phyloP scores from a whole-genome alignment of 2,329 filamentous ascomycete species.

The Chaetomium strumarium region DNA sequence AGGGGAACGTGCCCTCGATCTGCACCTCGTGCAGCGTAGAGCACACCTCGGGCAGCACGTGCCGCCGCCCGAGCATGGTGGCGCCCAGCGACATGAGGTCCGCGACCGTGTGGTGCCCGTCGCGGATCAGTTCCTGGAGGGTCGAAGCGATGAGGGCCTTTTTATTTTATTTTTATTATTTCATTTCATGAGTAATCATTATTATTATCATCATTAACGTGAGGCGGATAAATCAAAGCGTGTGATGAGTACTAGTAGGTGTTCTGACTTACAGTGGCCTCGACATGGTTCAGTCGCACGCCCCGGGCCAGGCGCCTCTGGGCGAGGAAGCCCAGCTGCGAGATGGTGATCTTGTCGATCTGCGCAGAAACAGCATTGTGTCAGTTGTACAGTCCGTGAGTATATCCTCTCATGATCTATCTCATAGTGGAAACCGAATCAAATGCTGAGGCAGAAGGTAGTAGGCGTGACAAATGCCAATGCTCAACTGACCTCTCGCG shows the following conservation, averaged over 20 bases:
- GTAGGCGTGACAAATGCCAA: not conserved
- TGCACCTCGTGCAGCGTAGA: conserved; percentile 76
- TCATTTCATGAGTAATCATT: not conserved
- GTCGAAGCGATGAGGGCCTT: conserved; percentile 79
- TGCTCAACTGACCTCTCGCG: conserved; percentile 31
- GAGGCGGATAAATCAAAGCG: no score
- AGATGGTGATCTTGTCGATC: conserved; percentile 94
- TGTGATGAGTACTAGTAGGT: no score
- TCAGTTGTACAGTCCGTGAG: conserved; percentile 5
- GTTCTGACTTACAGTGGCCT: conserved; percentile 78
- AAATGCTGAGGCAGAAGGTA: not conserved
- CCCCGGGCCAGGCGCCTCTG: conserved; percentile 84
- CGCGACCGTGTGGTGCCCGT: conserved; percentile 87
- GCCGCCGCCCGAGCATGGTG: conserved; percentile 87
- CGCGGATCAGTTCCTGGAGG: conserved; percentile 92
- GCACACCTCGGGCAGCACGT: conserved; percentile 79
- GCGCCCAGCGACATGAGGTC: conserved; percentile 90
- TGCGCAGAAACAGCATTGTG: conserved; percentile 32
- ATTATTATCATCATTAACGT: no score
- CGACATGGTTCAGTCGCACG: conserved; percentile 81
- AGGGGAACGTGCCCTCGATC: conserved; percentile 89
- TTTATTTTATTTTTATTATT: conserved; percentile 12
- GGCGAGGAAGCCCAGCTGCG: conserved; percentile 79
- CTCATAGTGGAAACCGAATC: not conserved
- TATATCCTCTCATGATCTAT: no score